Base-by-base conservation (phyloP, 805 yeast genomes). In the Candida piceae region DNA sequence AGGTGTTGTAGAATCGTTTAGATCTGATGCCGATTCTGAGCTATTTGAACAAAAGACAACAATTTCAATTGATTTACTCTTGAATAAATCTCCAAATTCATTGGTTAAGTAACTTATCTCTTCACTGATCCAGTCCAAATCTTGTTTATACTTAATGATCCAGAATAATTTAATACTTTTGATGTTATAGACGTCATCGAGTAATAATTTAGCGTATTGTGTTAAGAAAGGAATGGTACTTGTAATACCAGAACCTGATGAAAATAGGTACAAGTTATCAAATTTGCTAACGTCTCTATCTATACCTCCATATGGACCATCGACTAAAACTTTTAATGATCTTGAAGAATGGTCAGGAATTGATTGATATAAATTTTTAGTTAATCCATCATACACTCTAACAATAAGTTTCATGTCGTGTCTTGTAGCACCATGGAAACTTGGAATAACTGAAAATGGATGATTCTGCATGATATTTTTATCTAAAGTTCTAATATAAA, bases 251-350 rank as follows among this genome's bases (percentile, higher is more conserved):
- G 72, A 64, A 4, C 82, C 82, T 1, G 74, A 57, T 16, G 74
- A 57, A 2, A 72, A 15, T 17, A 74, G 47, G 8, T 60, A 49
- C 7, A 70, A 53, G 30, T 67, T 63, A 30, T 70, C 70, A 48
- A 76, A 76, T 1, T 71, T 53, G 16, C 63, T 44, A 5, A 59
- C 53, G 41, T 72, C 71, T 48, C 82, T 62, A 12, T 60, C 46
- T 32, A 68, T 46, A 1, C 80, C 80, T 13, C 82, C 80, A 41
- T 73, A 76, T 4, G 82, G 78, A 1, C 82, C 82, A 47, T 76
- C 81, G n/a, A 55, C 33, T 15, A 72, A 50, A 1, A 71, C 69
- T 23, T 56, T 57, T 34, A 54, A 27, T 0, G 58, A 43, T 12
- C 49, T 44, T 3, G 48, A 34, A 0, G 52, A 43, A 16, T 48